Evolutionary conservation across 331 rosid species (phyloP).

Genomic region (Malus hybrid): DNA sequence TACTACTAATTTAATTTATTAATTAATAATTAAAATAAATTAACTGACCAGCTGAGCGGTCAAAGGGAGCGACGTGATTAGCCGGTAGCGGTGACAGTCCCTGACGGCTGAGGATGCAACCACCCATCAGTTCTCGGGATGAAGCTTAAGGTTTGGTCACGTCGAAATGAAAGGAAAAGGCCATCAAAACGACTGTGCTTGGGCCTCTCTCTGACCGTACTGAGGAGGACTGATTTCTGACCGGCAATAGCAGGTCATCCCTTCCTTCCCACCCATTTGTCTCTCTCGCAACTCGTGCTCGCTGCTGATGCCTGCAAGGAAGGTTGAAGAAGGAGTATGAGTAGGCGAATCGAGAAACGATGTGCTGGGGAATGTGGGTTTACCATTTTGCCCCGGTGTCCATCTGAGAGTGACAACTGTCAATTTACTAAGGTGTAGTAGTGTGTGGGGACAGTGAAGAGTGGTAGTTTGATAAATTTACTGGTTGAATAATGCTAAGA

Average conservation of each 20-base stretch:
- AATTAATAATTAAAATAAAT: background rate
- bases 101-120: slow-evolving; percentile 33
- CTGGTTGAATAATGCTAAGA: background rate
- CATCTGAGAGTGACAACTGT: slow-evolving; percentile 7
- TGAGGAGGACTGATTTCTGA: slow-evolving; percentile 5
- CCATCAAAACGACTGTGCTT: slow-evolving; percentile 52
- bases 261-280: background rate
- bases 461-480: background rate
- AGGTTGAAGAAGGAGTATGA: slow-evolving; percentile 12
- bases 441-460: background rate
- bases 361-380: slow-evolving; percentile 2
- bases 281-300: slow-evolving; percentile 29
- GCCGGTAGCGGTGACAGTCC: slow-evolving; percentile 2
- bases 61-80: background rate
- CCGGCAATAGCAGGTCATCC: slow-evolving; percentile 34
- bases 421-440: background rate
- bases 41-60: background rate
- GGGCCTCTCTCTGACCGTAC: slow-evolving; percentile 8
- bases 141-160: slow-evolving; percentile 79
- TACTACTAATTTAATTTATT: background rate
- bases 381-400: slow-evolving; percentile 12
- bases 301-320: background rate
- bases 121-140: slow-evolving; percentile 29
- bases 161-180: slow-evolving; percentile 32
- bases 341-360: slow-evolving; percentile 16